Base-by-base conservation (phyloP, 768 basidiomycete species). In the Stropharia rugosoannulata region DNA sequence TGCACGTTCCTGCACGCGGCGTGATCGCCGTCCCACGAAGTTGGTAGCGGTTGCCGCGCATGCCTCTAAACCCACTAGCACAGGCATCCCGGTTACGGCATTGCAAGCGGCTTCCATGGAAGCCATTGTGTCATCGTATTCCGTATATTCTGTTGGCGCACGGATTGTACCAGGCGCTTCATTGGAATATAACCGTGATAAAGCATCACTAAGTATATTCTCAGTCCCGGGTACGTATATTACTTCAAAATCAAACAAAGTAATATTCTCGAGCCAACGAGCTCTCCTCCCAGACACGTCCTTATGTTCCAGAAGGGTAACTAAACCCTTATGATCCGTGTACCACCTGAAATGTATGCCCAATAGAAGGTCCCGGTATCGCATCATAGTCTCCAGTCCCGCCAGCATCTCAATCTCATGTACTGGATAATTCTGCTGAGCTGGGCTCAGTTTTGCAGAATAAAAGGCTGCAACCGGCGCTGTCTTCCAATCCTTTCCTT, bases 131-230 rank as follows among this genome's bases (percentile, higher is more conserved):
- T 61, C 58, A 35, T 70, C 63, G 12, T 55, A 29, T 2, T 57
- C 49, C 0, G 60, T 57, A 25, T 67, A 70, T 46, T 71, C 61
- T 29, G 59, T 61, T 0, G 49, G 16, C 0, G 66, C 51, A 0
- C 62, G 38, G 4, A 73, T 55, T n/a, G 59, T 66, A 0, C 64
- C 67, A 15, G 59, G 58, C 35, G 42, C 40, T 1, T 68, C 63
- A 51, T 64, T 63, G 12, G 64, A 61, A 42, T 68, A 73, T 19
- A 35, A 54, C 3, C 70, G 61, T 0, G 76, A 80, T 5, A 82
- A 59, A 0, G 75, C 70, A 61, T 82, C 77, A 0, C 74, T 69
- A 0, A 75, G 56, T 0, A 68, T 60, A 55, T 82, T 80, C 4
- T 72, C 66, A 0, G 62, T 59, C 0, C 79, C 79, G 0, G 70